Base-by-base conservation (phyloP, 257 asterid genomes). In the Solanum tarijense region DNA sequence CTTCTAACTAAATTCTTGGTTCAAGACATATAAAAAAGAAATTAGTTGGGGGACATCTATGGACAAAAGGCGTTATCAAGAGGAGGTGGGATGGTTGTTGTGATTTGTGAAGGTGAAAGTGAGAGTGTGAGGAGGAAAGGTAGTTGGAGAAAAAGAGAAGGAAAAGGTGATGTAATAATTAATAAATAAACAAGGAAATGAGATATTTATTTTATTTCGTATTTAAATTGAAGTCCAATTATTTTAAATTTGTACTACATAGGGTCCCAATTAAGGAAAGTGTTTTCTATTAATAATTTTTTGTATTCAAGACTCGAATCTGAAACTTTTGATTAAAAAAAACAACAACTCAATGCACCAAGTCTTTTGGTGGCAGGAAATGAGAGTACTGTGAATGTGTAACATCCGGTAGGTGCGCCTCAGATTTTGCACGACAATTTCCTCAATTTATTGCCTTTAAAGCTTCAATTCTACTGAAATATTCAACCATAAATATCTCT, bases 381-480 rank as follows among this genome's bases (percentile, higher is more conserved):
- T 18, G 25, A 7, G 65, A 20, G 91, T 89, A 75, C 16, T 43
- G 81, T 90, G 90, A 90, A 87, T 86, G 66, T 14, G 66, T 27
- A 79, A 79, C 66, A 43, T 79, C 84, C 38, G 84, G 36, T 41
- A 25, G 84, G 84, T 31, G 11, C 46, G 82, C 88, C 82, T 16
- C 66, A 29, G 39, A 39, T 68, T 73, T 65, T 27, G 66, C 35
- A 7, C 10, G 9, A 31, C 25, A 14, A 7, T 27, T 60, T 62
- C 58, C 83, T 76, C 34, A n/a, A n/a, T 39, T 39, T 39, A 7
- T 76, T 16, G 60, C 58, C 8, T 72, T 72, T 18, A 34, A 34
- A 73, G 46, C 46, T 43, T 78, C 14, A 78, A 41, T 78, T 78
- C 38, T 62, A 79, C 38, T 43, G 23, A 43, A 27, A 25, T 23